Evolutionary conservation across 1,139 yeast genomes (phyloP).

Genomic region (Pichia sp.): DNA sequence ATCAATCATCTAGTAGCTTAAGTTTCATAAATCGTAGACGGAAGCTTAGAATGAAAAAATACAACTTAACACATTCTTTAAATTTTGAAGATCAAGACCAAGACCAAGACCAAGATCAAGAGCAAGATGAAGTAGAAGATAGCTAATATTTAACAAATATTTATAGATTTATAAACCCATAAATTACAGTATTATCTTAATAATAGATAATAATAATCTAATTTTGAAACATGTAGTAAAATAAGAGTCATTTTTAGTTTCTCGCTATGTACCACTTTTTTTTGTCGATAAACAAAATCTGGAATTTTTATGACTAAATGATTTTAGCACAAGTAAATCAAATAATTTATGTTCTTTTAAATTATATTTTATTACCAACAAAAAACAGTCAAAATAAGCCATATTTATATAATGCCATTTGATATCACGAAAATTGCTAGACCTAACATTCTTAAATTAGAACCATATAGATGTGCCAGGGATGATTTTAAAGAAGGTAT

Average conservation of each 20-base stretch:
- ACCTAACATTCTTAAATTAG: constrained; percentile 73
- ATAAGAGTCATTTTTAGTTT: background rate
- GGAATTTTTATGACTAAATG: too few relatives aligned
- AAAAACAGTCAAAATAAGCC: too few relatives aligned
- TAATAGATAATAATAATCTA: too few relatives aligned
- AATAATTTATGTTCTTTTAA: too few relatives aligned
- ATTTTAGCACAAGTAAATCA: too few relatives aligned
- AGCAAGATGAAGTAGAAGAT: background rate
- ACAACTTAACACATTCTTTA: constrained; percentile 31
- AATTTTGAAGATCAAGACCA: constrained; percentile 23
- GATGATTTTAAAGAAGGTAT: constrained; percentile 87
- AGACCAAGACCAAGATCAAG: background rate
- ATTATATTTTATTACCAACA: too few relatives aligned
- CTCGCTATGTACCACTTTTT: background rate
- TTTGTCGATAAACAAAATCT: too few relatives aligned
- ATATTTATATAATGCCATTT: constrained; percentile 34
- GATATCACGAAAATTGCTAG: constrained; percentile 59
- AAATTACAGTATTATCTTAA: too few relatives aligned
- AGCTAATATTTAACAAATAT: background rate
- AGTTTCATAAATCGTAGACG: constrained; percentile 47
- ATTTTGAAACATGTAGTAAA: too few relatives aligned
- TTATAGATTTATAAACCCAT: too few relatives aligned
- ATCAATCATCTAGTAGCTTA: constrained; percentile 30
- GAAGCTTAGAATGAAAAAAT: constrained; percentile 33
- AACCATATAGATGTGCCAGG: constrained; percentile 94